Conservation (phyloP, 352 stramenopile genomes). For the Phytophthora agathidicida region DNA sequence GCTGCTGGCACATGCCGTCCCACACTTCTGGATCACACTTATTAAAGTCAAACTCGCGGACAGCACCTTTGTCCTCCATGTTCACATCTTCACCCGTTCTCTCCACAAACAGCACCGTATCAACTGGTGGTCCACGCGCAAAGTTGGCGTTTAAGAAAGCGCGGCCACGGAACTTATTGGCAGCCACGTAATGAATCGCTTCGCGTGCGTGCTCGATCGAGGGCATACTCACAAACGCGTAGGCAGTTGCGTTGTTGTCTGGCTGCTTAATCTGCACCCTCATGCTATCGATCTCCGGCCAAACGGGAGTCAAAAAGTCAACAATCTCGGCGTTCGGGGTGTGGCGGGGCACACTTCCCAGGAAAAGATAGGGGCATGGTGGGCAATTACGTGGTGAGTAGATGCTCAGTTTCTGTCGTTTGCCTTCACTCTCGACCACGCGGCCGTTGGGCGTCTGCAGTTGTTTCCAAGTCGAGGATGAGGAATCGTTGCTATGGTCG, state of each 20-base stretch:
- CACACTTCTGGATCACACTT: conserved; percentile 52
- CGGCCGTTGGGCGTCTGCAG: conserved; percentile 13
- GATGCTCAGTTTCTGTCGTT: conserved; percentile 24
- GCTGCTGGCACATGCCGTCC: conserved; percentile 44
- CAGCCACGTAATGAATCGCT: conserved; percentile 54
- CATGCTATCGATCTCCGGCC: conserved; percentile 47
- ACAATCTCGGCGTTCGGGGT: conserved; percentile 49
- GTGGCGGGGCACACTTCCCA: conserved; percentile 65
- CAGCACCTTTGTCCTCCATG: conserved; percentile 44
- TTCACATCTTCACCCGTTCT: conserved; percentile 35
- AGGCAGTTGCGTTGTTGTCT: conserved; percentile 40
- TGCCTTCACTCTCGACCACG: conserved; percentile 26
- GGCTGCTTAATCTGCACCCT: conserved; percentile 71
- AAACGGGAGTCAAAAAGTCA: conserved; percentile 55
- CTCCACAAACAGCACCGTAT: conserved; percentile 73
- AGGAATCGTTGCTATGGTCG: conserved; percentile 18
- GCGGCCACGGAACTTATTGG: conserved; percentile 44
- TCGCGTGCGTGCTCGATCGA: conserved; percentile 56
- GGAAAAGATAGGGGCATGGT: conserved; percentile 71
- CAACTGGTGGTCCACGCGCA: conserved; percentile 66
- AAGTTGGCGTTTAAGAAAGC: conserved; percentile 69
- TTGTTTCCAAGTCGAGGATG: conserved; percentile 22
- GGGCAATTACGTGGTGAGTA: conserved; percentile 51
- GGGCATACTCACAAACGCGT: conserved; percentile 73
- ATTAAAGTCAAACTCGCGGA: conserved; percentile 54